phyloP scores from a whole-genome alignment of 257 asterid species.

The Paraleonurus japonicus region DNA sequence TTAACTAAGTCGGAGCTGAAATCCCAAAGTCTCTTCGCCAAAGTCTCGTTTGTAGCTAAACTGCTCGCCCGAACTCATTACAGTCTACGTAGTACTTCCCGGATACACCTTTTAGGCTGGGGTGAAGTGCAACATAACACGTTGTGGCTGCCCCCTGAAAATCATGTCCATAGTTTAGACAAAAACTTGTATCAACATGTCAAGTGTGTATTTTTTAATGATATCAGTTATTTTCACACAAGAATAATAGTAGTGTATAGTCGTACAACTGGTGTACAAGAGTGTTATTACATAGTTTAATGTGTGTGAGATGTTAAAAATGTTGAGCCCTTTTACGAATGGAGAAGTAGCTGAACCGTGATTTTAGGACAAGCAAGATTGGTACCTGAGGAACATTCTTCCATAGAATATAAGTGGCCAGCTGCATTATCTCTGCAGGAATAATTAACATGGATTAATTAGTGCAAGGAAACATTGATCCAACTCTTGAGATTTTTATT shows the following conservation, averaged over 20 bases:
- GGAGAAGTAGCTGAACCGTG: no score
- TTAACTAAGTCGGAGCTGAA: constrained; percentile 43
- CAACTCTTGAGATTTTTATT: neutral
- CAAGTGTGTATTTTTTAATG: no score
- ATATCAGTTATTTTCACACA: no score
- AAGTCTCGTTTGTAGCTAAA: constrained; percentile 30
- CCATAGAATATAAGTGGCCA: constrained; percentile 61
- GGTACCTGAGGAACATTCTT: constrained; percentile 84
- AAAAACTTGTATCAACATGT: no score
- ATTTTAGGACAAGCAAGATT: neutral
- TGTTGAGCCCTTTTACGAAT: neutral
- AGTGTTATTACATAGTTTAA: no score
- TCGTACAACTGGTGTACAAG: no score
- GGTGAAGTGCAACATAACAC: constrained; percentile 60
- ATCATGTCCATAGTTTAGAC: neutral
- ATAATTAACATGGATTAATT: neutral
- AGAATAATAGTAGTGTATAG: no score
- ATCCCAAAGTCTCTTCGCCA: constrained; percentile 57
- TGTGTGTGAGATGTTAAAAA: neutral
- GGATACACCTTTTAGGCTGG: constrained; percentile 46
- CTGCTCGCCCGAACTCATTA: constrained; percentile 38
- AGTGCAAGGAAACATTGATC: neutral
- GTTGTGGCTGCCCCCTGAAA: constrained; percentile 66
- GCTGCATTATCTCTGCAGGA: constrained; percentile 51
- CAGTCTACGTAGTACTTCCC: constrained; percentile 59